Base-by-base conservation (phyloP, 306 rosid genomes). In the Vigna nakashimae region DNA sequence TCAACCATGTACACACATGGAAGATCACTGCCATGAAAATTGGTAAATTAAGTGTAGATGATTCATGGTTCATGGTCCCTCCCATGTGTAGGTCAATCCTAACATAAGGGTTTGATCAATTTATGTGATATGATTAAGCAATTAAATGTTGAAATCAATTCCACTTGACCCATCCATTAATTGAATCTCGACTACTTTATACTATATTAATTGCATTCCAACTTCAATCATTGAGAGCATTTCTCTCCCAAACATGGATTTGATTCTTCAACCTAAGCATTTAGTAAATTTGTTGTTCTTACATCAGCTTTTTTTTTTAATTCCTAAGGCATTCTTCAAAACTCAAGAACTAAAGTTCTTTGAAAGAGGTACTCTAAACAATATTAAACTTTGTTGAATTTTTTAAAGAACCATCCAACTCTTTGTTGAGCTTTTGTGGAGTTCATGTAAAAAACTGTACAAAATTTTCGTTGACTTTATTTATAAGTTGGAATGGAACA, bases 1-100 rank as follows among this genome's bases (percentile, higher is more conserved):
- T 91, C 84, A 65, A 82, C 66, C 93, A 89, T 89, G 96, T 92
- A 93, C 85, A 78, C 89, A 86, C 84, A 82, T 89, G 85, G 83
- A 87, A 65, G 64, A 74, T 86, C 78, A 17, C 74, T 84, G 36
- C 38, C 58, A 40, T 60, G 52, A 63, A 58, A 83, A 83, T 69
- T 76, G 75, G 43, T 42, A 65, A 79, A 36, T 67, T 50, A 59
- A 59, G 77, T 28, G 11, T 46, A 71, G 80, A 83, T 80, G 77
- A 80, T 76, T 79, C 77, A 79, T 71, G 84, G 26, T 81, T 74
- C 79, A 80, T 81, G 89, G 89, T 82, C 86, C 84, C 82, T 76
- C 84, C 86, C 89, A 86, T 79, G 89, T 86, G 86, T 86, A 28
- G 28, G 82, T 67, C 63, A 58, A 67, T 72, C 80, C 73, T 65